A percentile compares a stretch with the other conserved stretches of the same genome.
Evolutionary conservation across 768 basidiomycete species (phyloP).

Genomic region (Leccinum rimulosum): DNA sequence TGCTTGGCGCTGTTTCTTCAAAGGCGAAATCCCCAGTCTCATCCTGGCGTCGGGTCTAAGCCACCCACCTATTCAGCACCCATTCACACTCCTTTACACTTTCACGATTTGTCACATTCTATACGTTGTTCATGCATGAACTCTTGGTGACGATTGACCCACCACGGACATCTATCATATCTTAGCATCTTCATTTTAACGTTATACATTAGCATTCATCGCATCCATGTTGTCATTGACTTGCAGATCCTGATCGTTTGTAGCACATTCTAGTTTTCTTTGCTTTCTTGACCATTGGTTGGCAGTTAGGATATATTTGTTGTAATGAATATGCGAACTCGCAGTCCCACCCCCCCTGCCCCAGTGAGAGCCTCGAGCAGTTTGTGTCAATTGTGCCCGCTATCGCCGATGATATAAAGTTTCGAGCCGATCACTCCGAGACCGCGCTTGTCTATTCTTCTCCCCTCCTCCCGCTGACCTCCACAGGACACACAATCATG

Average conservation of each 20-base stretch:
- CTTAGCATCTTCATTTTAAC: slow-evolving; percentile 33
- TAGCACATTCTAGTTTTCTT: slow-evolving; percentile 27
- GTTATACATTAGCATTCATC: slow-evolving; percentile 31
- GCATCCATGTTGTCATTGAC: slow-evolving; percentile 23
- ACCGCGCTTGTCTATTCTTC: slow-evolving; percentile 4
- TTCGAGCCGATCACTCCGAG: not conserved
- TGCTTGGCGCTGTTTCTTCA: slow-evolving; percentile 61
- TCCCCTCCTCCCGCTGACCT: not conserved
- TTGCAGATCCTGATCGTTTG: slow-evolving; percentile 27
- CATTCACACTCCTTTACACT: slow-evolving; percentile 23
- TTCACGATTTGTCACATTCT: slow-evolving; percentile 21
- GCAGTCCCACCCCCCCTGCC: not conserved
- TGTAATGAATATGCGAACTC: slow-evolving; percentile 25
- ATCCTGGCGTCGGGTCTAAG: slow-evolving; percentile 62
- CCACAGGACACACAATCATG: slow-evolving; percentile 11
- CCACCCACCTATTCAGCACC: slow-evolving; percentile 7
- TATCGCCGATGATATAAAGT: slow-evolving; percentile 1
- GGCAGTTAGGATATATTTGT: slow-evolving; percentile 26
- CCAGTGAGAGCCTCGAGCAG: not conserved
- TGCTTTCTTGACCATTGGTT: slow-evolving; percentile 25
- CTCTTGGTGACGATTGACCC: slow-evolving; percentile 27
- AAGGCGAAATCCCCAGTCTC: slow-evolving; percentile 30
- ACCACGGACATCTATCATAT: slow-evolving; percentile 29
- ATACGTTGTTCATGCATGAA: slow-evolving; percentile 26
- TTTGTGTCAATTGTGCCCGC: slow-evolving; percentile 5